phyloP scores from a whole-genome alignment of 805 yeast species.

The Starmerella gropengiesseri region DNA sequence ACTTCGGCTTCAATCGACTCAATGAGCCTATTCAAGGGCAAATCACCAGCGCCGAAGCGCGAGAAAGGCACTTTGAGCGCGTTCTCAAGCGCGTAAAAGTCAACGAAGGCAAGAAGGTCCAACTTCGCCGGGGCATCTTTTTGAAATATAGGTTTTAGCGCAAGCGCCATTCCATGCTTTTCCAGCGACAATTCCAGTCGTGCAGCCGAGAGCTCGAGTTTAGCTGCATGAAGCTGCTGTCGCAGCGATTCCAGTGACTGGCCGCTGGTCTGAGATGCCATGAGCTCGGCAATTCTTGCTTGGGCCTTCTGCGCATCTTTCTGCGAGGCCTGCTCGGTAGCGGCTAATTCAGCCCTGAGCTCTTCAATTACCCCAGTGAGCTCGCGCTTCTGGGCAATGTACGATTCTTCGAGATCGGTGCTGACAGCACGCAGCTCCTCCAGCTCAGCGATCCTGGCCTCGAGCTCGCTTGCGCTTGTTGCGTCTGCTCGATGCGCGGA shows the following conservation, averaged over 20 bases:
- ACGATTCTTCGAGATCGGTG: constrained; percentile 15
- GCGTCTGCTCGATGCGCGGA: too few species aligned
- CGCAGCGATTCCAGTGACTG: background rate
- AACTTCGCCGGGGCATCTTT: background rate
- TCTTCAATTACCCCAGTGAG: background rate
- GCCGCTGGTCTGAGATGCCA: background rate
- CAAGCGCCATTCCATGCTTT: background rate
- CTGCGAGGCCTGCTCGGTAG: background rate
- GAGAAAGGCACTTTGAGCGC: background rate
- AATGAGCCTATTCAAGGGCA: background rate
- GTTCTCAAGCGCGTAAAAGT: constrained; percentile 1
- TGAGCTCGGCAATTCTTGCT: background rate
- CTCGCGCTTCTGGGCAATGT: constrained; percentile 5
- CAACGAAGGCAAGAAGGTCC: constrained; percentile 7
- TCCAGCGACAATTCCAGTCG: constrained; percentile 5
- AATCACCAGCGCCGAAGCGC: background rate
- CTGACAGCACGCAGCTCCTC: constrained; percentile 13
- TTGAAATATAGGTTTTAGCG: constrained; percentile 1
- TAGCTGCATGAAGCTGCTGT: constrained; percentile 1
- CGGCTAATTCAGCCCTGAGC: background rate
- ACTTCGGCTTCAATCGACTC: background rate
- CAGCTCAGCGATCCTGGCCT: constrained; percentile 22
- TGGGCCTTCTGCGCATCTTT: background rate
- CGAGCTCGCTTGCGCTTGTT: constrained; percentile 7
- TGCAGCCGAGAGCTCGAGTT: constrained; percentile 6